Percentiles rank a stretch among this genome's conserved stretches.
phyloP scores from a whole-genome alignment of 2,329 filamentous ascomycete species.

The Pseudocercospora pini-densiflorae region DNA sequence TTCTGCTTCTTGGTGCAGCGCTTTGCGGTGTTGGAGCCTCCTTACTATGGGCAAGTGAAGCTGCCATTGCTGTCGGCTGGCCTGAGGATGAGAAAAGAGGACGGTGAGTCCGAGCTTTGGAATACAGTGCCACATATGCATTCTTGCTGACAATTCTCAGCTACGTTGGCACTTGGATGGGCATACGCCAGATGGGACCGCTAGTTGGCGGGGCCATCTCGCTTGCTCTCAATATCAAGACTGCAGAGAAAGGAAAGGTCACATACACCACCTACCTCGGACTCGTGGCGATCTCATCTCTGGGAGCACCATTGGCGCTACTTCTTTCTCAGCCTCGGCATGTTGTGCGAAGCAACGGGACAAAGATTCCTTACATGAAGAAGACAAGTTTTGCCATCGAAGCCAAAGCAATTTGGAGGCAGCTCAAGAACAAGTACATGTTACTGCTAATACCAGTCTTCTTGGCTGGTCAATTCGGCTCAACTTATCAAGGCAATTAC shows the following conservation, averaged over 20 bases:
- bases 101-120: too few relatives aligned
- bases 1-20: conserved; percentile 55
- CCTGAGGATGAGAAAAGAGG: conserved; percentile 31
- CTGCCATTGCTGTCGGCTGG: conserved; percentile 55
- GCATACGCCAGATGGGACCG: conserved; percentile 56
- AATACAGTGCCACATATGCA: too few relatives aligned
- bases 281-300: conserved; percentile 47
- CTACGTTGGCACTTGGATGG: conserved; percentile 43
- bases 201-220: conserved; percentile 55
- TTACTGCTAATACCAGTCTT: too few relatives aligned
- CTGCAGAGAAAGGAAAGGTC: conserved; percentile 45
- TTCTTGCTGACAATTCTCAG: conserved; percentile 38
- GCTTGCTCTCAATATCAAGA: conserved; percentile 51
- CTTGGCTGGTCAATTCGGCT: too few relatives aligned
- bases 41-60: conserved; percentile 57
- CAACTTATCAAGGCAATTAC: too few relatives aligned
- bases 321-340: conserved; percentile 48
- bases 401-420: too few relatives aligned
- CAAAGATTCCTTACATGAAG: conserved; percentile 32
- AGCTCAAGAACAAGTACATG: too few relatives aligned
- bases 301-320: conserved; percentile 43
- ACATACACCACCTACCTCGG: conserved; percentile 48
- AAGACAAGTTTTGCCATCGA: too few relatives aligned
- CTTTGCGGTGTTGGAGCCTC: conserved; percentile 55
- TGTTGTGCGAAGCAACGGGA: conserved; percentile 48